phyloP scores from a whole-genome alignment of 805 yeast genomes.

The Schwanniomyces yamadae region DNA sequence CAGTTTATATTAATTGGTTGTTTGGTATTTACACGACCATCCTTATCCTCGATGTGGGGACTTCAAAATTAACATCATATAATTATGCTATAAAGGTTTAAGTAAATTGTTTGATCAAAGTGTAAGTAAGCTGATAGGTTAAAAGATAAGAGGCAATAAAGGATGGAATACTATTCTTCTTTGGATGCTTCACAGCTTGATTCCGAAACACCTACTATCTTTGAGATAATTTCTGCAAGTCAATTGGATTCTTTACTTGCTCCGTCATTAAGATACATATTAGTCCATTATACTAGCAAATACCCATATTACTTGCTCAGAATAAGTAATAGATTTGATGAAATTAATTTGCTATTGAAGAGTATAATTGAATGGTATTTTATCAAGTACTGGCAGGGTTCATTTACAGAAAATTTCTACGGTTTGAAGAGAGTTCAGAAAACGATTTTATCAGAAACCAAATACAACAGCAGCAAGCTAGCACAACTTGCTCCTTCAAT shows the following conservation, averaged over 20 bases:
- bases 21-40: neutral
- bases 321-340: slow-evolving; percentile 72
- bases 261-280: slow-evolving; percentile 76
- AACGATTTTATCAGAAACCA: slow-evolving; percentile 29
- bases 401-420: slow-evolving; percentile 89
- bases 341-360: slow-evolving; percentile 59
- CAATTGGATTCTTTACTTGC: slow-evolving; percentile 77
- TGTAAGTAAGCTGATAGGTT: no score
- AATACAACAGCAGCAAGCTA: slow-evolving; percentile 31
- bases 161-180: slow-evolving; percentile 81
- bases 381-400: slow-evolving; percentile 71
- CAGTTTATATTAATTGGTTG: neutral
- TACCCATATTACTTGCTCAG: slow-evolving; percentile 69
- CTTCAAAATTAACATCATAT: neutral
- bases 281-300: slow-evolving; percentile 76
- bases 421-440: slow-evolving; percentile 69
- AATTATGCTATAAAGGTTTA: no score
- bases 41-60: slow-evolving; percentile 7
- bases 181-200: slow-evolving; percentile 76
- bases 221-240: slow-evolving; percentile 79
- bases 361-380: slow-evolving; percentile 70
- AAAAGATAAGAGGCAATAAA: neutral
- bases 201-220: slow-evolving; percentile 77
- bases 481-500: slow-evolving; percentile 38
- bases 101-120: no score